Evolutionary conservation across 495 filamentous ascomycete genomes (phyloP), one percentile per base, ranked within the genome.

Genomic region (Letharia lupina): DNA sequence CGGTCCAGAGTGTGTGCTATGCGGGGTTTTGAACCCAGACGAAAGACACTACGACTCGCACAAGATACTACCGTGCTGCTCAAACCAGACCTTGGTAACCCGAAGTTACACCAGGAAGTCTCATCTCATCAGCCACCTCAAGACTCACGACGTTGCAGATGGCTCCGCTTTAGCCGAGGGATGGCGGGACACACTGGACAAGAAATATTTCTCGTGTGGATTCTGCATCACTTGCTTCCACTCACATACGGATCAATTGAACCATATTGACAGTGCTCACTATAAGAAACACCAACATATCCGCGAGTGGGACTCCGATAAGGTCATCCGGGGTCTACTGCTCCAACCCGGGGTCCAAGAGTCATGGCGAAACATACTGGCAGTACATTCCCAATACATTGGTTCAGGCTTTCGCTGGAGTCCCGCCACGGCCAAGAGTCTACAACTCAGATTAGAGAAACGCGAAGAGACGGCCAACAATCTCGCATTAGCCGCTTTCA

Each of bases 121-220:
- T 11, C 37, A 58, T 37, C 10, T 65, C 5, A 28, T 20, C 39
- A 59, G 20, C 4, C 63, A 65, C 4, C 10, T 65, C 20, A 3
- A 37, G 3, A 42, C 4, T n/a, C 63, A 65, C 8, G n/a, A 18
- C 11, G 2, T 41, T 37, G 31, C 40, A 2, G 13, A 37, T 1
- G 33, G 2, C 1, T 2, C 1, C 31, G 62, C 62, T 28, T 59
- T 65, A 2, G 54, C 63, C 4, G 18, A 65, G 3, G 28, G 0
- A 35, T 65, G 63, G 63, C 15, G 4, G 0, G 28, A 35, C 15
- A 12, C 23, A 0, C n/a, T 42, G 23, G 44, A 18, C 13, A 65
- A 59, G 8, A 57, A 15, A 7, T 57, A 33, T 13, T 65, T 65
- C 54, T 44, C 63, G 2, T 65, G 63, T 13, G 63, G 63, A 13